Evolutionary conservation across 2,329 filamentous ascomycete genomes (phyloP).

Genomic region (Hypoxylon sp.): DNA sequence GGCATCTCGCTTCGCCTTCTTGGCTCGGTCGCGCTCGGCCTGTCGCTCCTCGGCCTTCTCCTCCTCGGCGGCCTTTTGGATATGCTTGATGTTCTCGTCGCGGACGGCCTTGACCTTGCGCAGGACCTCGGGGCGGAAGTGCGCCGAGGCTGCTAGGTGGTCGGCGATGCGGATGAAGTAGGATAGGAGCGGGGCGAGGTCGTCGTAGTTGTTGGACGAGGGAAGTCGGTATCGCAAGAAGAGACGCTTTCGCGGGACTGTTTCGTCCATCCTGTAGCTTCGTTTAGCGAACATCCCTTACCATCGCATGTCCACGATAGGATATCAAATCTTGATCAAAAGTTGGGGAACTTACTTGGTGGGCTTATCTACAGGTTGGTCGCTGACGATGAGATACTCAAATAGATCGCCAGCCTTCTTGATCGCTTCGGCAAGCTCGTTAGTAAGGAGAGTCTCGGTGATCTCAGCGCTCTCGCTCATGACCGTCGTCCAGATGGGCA

Average conservation of each 20-base stretch:
- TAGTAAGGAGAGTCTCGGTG: constrained; percentile 84
- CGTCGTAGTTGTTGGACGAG: constrained; percentile 67
- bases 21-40: constrained; percentile 72
- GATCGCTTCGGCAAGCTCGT: constrained; percentile 84
- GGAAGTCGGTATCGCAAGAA: constrained; percentile 79
- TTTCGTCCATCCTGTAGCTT: constrained; percentile 78
- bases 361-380: constrained; percentile 89
- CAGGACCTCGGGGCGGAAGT: constrained; percentile 89
- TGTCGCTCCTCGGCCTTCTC: constrained; percentile 62
- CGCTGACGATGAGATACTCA: constrained; percentile 87
- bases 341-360: constrained; percentile 68
- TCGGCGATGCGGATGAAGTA: constrained; percentile 89
- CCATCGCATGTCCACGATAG: not conserved
- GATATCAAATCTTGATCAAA: no score
- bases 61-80: constrained; percentile 82
- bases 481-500: constrained; percentile 88
- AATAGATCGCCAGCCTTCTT: constrained; percentile 80
- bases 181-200: constrained; percentile 77
- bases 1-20: constrained; percentile 89
- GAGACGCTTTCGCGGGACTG: constrained; percentile 83
- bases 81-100: constrained; percentile 80
- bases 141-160: constrained; percentile 75
- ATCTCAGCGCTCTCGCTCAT: constrained; percentile 98
- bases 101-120: constrained; percentile 84
- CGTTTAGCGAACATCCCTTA: constrained; percentile 8